Base-by-base conservation (phyloP, 352 stramenopile species). In the Thraustochytrium striatum region DNA sequence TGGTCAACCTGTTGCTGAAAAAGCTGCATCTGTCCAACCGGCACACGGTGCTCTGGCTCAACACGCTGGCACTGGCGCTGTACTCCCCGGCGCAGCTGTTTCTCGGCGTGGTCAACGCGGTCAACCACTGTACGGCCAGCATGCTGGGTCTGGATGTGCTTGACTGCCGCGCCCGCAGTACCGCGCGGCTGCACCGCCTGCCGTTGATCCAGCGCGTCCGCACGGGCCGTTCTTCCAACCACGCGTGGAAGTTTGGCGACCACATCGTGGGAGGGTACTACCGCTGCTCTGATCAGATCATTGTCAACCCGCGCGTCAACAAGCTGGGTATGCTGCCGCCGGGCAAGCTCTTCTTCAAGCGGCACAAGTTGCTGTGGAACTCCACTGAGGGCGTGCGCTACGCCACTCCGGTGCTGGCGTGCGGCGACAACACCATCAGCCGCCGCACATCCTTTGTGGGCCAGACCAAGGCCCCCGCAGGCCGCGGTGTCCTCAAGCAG, bases 211-310 rank as follows among this genome's bases (percentile, higher is more conserved):
- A 73, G 25, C 36, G 21, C 19, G 62, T 73, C 9, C 62, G 62
- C 21, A 73, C 62, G 0, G 62, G 62, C 8, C 62, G 62, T 28
- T 73, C 62, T 1, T 73, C 62, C 13, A 73, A 73, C 44, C 62
- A 73, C 25, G 13, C 62, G 11, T 73, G 39, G 41, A 73, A 73
- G 35, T 73, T 73, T 61, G 62, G 62, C 30, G 62, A 73, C 9
- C 47, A 73, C 3, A 35, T 73, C 2, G 70, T 69, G 33, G 62
- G 69, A 16, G 39, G 62, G 13, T 73, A 73, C 35, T 73, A 62
- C 35, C 62, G 62, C 44, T 73, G 62, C 62, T 73, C 62, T 1
- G 62, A 73, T 73, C 39, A 32, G 21, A 61, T 73, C 44, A 73
- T 73, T 32, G 62, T 73, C 8, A 73, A 75, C 36, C 65, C 65